Evolutionary conservation across 768 basidiomycete genomes (phyloP).

Genomic region (Pluteus cervinus): DNA sequence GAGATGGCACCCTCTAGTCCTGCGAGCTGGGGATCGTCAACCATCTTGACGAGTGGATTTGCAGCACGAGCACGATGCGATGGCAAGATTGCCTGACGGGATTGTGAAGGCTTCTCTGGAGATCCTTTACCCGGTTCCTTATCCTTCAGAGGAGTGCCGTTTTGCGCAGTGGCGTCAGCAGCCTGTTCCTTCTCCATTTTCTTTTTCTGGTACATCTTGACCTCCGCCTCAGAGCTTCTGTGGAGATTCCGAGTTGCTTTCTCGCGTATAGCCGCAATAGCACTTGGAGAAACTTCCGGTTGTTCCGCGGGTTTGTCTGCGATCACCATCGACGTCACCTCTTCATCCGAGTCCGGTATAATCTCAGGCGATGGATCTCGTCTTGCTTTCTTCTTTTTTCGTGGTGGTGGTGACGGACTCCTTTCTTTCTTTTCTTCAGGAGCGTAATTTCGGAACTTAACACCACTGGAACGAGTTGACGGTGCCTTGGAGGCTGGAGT

Average conservation of each 20-base stretch:
- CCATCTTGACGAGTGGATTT: slow-evolving; percentile 50
- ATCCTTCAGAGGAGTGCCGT: too few relatives aligned
- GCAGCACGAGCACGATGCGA: slow-evolving; percentile 41
- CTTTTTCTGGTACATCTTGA: too few relatives aligned
- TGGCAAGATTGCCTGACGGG: too few relatives aligned
- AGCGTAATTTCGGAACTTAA: neutral
- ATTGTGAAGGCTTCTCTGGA: too few relatives aligned
- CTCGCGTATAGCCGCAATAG: too few relatives aligned
- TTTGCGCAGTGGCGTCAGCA: too few relatives aligned
- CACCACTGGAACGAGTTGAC: too few relatives aligned
- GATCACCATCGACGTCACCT: slow-evolving; percentile 11
- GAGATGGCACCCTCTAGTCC: slow-evolving; percentile 34
- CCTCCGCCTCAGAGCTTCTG: too few relatives aligned
- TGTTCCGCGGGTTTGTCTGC: neutral
- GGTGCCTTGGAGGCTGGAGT: slow-evolving; percentile 1
- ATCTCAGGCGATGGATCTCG: slow-evolving; percentile 17
- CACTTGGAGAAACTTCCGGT: too few relatives aligned
- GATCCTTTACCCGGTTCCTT: too few relatives aligned
- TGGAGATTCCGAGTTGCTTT: too few relatives aligned
- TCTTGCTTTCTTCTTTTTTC: slow-evolving; percentile 4
- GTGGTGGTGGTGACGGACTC: slow-evolving; percentile 1
- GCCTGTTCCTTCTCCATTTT: too few relatives aligned
- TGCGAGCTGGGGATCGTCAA: slow-evolving; percentile 33
- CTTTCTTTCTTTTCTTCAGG: slow-evolving; percentile 1
- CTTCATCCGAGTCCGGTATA: slow-evolving; percentile 27